Evolutionary conservation across 371 early-diverging fungal species (phyloP).

Genomic region (Syncephalastrum racemosum): DNA sequence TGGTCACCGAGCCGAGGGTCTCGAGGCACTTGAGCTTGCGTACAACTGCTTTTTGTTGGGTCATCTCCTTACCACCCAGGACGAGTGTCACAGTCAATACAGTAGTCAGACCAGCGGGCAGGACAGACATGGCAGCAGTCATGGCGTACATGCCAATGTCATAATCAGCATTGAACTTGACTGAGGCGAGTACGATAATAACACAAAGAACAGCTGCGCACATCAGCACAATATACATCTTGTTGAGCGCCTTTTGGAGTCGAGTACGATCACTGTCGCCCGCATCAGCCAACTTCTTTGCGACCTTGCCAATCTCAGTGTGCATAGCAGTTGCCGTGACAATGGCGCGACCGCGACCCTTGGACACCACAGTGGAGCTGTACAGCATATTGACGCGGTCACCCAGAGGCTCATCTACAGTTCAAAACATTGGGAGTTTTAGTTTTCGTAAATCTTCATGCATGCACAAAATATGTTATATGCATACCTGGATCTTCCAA

Average conservation of each 20-base stretch:
- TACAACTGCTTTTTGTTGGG: slow-evolving; percentile 61
- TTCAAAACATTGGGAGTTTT: slow-evolving; percentile 4
- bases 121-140: slow-evolving; percentile 84
- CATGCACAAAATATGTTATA: not conserved
- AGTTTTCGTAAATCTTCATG: not conserved
- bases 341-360: slow-evolving; percentile 53
- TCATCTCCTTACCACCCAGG: slow-evolving; percentile 84
- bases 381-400: slow-evolving; percentile 65
- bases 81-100: slow-evolving; percentile 90
- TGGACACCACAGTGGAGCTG: slow-evolving; percentile 52
- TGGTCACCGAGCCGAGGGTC: slow-evolving; percentile 84
- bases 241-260: slow-evolving; percentile 72
- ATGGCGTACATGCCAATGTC: slow-evolving; percentile 27
- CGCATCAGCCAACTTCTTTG: slow-evolving; percentile 71
- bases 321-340: slow-evolving; percentile 78
- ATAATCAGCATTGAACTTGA: slow-evolving; percentile 25
- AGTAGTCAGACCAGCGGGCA: slow-evolving; percentile 96
- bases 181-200: slow-evolving; percentile 42
- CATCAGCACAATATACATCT: slow-evolving; percentile 66
- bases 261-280: slow-evolving; percentile 63
- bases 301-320: slow-evolving; percentile 89
- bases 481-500: slow-evolving; percentile 22
- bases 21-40: slow-evolving; percentile 59
- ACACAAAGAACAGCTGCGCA: slow-evolving; percentile 41
- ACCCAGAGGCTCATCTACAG: slow-evolving; percentile 32